phyloP scores from a whole-genome alignment of 257 asterid species.

The Datura wrightii region DNA sequence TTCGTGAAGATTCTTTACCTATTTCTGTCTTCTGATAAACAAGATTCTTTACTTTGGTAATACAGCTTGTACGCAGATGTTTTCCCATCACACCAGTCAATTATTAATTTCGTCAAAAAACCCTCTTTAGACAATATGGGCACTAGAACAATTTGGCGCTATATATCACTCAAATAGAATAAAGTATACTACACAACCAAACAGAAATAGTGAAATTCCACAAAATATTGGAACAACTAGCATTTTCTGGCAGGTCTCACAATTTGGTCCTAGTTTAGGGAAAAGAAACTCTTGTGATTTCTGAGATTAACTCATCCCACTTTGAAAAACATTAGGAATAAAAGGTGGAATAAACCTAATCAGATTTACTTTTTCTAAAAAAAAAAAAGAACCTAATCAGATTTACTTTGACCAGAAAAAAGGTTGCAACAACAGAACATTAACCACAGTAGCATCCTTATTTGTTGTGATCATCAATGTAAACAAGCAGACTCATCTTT shows the following conservation, averaged over 20 bases:
- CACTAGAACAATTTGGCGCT: not conserved
- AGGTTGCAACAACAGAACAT: not conserved
- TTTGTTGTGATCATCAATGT: not conserved
- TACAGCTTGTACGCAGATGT: not conserved
- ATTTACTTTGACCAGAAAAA: not conserved
- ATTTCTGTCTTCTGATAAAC: not conserved
- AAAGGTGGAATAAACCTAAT: not conserved
- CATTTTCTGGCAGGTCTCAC: not conserved
- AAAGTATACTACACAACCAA: conserved; percentile 1
- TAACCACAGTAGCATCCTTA: not conserved
- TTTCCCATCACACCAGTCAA: not conserved
- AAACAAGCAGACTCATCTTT: not conserved
- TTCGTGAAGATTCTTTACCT: not conserved
- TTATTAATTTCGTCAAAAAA: not conserved
- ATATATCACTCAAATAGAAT: not conserved
- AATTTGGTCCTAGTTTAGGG: conserved; percentile 10
- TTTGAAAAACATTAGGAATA: conserved; percentile 4
- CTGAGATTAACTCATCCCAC: conserved; percentile 4
- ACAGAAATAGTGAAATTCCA: not conserved
- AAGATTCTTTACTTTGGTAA: conserved; percentile 17
- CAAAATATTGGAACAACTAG: not conserved
- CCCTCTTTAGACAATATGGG: conserved; percentile 20
- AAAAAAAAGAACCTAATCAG: too few relatives aligned
- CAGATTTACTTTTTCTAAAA: too few relatives aligned
- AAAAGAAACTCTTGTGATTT: not conserved